Conservation (phyloP, 148 eudicot genomes). For the Chenopodium suecicum region DNA sequence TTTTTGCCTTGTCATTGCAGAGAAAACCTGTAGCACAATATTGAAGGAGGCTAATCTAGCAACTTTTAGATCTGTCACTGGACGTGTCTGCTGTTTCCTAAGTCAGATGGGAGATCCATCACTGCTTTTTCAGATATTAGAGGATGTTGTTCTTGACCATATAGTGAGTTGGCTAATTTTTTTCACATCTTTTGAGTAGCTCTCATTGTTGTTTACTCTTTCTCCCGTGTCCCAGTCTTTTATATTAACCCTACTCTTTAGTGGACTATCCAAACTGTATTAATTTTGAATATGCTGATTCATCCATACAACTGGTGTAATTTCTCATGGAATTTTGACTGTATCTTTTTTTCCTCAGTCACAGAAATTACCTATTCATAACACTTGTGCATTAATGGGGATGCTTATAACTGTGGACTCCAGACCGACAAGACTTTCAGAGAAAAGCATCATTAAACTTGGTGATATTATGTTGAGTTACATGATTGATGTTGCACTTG, state of each 20-base stretch:
- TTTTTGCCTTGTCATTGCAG: constrained; percentile 41
- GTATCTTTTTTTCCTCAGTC: constrained; percentile 40
- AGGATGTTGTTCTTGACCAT: constrained; percentile 56
- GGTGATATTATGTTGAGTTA: constrained; percentile 63
- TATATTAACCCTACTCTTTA: no score
- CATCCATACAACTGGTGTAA: neutral
- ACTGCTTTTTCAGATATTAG: constrained; percentile 63
- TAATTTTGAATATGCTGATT: neutral
- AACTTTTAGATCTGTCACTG: constrained; percentile 51
- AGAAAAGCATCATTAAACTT: constrained; percentile 48
- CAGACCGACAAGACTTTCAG: constrained; percentile 61
- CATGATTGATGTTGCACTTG: constrained; percentile 59
- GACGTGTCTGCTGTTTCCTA: constrained; percentile 59
- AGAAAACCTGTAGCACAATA: constrained; percentile 26
- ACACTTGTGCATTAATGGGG: constrained; percentile 72
- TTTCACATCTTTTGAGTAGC: neutral
- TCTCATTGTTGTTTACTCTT: neutral
- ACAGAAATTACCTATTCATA: constrained; percentile 51
- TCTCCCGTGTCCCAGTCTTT: neutral
- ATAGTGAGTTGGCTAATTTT: constrained; percentile 49
- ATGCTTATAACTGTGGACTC: constrained; percentile 61
- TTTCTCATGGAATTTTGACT: neutral
- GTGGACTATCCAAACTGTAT: neutral
- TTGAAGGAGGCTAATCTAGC: constrained; percentile 33
- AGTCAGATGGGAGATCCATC: constrained; percentile 71